Percentiles rank a stretch among this genome's conserved stretches.
phyloP scores from a whole-genome alignment of 306 rosid genomes.

The Medicago arabica region DNA sequence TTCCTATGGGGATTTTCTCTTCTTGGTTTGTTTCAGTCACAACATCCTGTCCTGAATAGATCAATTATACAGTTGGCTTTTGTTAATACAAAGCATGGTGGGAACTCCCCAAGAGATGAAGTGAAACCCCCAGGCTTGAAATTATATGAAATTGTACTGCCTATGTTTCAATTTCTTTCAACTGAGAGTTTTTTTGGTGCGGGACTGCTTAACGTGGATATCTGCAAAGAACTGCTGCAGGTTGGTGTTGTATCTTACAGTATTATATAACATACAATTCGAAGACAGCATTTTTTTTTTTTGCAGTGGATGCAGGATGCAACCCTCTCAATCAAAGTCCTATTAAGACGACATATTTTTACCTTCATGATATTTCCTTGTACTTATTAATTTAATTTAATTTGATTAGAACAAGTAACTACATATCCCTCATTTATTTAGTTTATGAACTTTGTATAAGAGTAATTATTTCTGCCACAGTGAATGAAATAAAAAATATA shows the following conservation, averaged over 20 bases:
- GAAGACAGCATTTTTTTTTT: slow-evolving; percentile 10
- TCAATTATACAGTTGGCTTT: slow-evolving; percentile 58
- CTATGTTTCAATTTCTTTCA: slow-evolving; percentile 81
- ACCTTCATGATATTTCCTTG: slow-evolving; percentile 29
- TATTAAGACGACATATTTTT: slow-evolving; percentile 16
- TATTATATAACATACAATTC: slow-evolving; percentile 35
- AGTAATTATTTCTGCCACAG: neutral
- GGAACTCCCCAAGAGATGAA: slow-evolving; percentile 54
- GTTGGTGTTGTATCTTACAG: slow-evolving; percentile 48
- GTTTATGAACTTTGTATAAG: slow-evolving; percentile 20
- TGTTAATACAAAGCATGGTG: slow-evolving; percentile 52
- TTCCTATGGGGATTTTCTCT: slow-evolving; percentile 93
- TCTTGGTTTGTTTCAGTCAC: slow-evolving; percentile 77
- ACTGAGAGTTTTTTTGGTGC: slow-evolving; percentile 67
- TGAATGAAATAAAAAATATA: slow-evolving; percentile 4
- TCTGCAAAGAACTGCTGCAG: slow-evolving; percentile 88
- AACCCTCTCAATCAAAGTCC: slow-evolving; percentile 3
- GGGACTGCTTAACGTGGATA: slow-evolving; percentile 70
- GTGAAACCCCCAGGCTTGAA: slow-evolving; percentile 59
- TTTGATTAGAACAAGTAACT: slow-evolving; percentile 24
- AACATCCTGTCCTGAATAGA: slow-evolving; percentile 55
- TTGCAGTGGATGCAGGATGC: slow-evolving; percentile 13
- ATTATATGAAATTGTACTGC: slow-evolving; percentile 77
- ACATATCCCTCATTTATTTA: slow-evolving; percentile 22
- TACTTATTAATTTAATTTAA: slow-evolving; percentile 1